These are phyloP conservation scores for Naganishia vaughanmartiniae DNA, from an alignment of 768 basidiomycete species.

Conservation along the genomic window DNA sequence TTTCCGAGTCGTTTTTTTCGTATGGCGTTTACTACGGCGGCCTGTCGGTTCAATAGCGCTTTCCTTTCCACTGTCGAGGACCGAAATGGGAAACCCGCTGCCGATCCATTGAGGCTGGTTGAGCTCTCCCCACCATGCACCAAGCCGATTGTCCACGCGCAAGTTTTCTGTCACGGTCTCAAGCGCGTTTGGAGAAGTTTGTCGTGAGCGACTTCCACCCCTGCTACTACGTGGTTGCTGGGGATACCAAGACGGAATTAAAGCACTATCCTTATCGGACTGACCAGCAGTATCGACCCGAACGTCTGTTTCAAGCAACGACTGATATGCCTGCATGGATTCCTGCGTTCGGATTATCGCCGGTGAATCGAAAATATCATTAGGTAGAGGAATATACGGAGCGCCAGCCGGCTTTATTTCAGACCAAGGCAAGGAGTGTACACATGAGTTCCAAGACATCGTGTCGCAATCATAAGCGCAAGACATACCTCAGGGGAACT, in stretches of 20 bases:
- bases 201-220: conserved; percentile 13
- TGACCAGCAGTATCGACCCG: background rate
- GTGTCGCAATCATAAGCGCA: too few relatives aligned
- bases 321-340: conserved; percentile 7
- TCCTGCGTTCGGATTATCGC: conserved; percentile 15
- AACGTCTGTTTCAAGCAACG: conserved; percentile 7
- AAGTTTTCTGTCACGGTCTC: background rate
- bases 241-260: conserved; percentile 15
- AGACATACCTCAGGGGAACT: conserved; percentile 15
- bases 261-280: background rate
- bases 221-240: conserved; percentile 16
- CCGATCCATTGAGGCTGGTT: conserved; percentile 21
- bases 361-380: conserved; percentile 13
- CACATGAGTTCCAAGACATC: background rate
- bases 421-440: background rate
- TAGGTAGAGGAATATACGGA: conserved; percentile 11
- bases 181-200: background rate
- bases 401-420: background rate
- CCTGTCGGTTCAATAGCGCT: background rate
- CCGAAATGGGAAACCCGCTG: conserved; percentile 12
- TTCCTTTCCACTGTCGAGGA: background rate
- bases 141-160: conserved; percentile 2
- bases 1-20: background rate
- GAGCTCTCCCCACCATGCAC: conserved; percentile 17
- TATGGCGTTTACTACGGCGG: background rate